Evolutionary conservation across 2,329 filamentous ascomycete genomes (phyloP).

Genomic region (Fusarium zealandicum): DNA sequence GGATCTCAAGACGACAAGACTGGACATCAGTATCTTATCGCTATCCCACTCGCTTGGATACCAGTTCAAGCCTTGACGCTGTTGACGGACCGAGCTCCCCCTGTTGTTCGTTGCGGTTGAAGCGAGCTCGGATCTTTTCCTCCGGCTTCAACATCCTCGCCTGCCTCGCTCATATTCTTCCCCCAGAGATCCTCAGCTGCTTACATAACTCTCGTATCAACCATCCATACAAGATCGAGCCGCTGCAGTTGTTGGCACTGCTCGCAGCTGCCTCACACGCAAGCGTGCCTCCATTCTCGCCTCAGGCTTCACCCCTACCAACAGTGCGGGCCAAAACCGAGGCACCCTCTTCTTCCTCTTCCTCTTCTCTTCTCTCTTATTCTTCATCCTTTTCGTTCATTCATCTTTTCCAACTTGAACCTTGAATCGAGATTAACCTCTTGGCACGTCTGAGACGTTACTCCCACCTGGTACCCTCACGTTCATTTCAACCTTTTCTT

Average conservation of each 20-base stretch:
- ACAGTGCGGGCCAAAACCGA: conserved; percentile 9
- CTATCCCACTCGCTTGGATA: too few relatives aligned
- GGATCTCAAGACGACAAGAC: too few relatives aligned
- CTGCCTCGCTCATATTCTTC: background rate
- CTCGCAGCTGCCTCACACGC: conserved; percentile 37
- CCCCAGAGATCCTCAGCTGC: background rate
- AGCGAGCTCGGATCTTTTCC: conserved; percentile 11
- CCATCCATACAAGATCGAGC: background rate
- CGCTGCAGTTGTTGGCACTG: conserved; percentile 1
- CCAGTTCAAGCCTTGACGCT: too few relatives aligned
- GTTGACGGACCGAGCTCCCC: too few relatives aligned
- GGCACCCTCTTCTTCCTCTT: conserved; percentile 5
- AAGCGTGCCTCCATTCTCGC: conserved; percentile 27
- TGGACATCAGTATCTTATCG: too few relatives aligned
- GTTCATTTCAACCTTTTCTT: conserved; percentile 29
- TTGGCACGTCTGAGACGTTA: conserved; percentile 22
- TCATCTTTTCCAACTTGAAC: conserved; percentile 26
- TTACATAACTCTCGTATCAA: background rate
- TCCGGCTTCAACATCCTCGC: conserved; percentile 1
- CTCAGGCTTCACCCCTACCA: conserved; percentile 26
- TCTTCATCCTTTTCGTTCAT: conserved; percentile 30
- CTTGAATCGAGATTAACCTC: conserved; percentile 30
- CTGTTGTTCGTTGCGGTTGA: conserved; percentile 3
- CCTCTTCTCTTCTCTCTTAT: conserved; percentile 3
- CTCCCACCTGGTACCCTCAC: conserved; percentile 22